Percentiles rank a stretch among this genome's conserved stretches.
phyloP scores from a whole-genome alignment of 257 asterid species.

The Ilex aquifolium region DNA sequence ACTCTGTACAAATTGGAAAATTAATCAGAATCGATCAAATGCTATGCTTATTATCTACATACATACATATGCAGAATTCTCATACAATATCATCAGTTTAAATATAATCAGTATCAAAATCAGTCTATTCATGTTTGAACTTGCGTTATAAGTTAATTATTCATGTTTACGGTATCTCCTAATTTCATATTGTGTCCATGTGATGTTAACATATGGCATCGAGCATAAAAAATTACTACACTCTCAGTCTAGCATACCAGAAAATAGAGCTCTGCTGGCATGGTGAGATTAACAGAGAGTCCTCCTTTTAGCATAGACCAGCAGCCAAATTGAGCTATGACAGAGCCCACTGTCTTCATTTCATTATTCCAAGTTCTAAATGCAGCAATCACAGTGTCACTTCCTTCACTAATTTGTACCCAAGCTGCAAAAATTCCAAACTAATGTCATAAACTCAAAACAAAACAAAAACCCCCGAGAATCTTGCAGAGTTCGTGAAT shows the following conservation, averaged over 20 bases:
- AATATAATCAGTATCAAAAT: too few relatives aligned
- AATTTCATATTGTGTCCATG: too few relatives aligned
- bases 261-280: constrained; percentile 19
- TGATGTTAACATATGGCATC: not conserved
- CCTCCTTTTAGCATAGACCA: constrained; percentile 64
- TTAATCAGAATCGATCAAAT: not conserved
- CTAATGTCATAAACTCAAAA: not conserved
- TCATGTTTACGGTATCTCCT: not conserved
- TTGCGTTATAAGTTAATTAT: too few relatives aligned
- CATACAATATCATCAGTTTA: too few relatives aligned
- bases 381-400: constrained; percentile 25
- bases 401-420: constrained; percentile 35
- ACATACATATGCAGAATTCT: not conserved
- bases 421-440: constrained; percentile 30
- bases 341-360: constrained; percentile 26
- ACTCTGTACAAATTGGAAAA: constrained; percentile 16
- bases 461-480: too few relatives aligned
- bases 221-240: not conserved
- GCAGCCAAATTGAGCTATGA: constrained; percentile 41
- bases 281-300: constrained; percentile 22
- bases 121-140: too few relatives aligned
- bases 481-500: too few relatives aligned
- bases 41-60: not conserved
- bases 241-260: constrained; percentile 11
- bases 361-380: not conserved